Evolutionary conservation across 2,329 filamentous ascomycete species (phyloP).

Genomic region (Ramichloridium luteum): DNA sequence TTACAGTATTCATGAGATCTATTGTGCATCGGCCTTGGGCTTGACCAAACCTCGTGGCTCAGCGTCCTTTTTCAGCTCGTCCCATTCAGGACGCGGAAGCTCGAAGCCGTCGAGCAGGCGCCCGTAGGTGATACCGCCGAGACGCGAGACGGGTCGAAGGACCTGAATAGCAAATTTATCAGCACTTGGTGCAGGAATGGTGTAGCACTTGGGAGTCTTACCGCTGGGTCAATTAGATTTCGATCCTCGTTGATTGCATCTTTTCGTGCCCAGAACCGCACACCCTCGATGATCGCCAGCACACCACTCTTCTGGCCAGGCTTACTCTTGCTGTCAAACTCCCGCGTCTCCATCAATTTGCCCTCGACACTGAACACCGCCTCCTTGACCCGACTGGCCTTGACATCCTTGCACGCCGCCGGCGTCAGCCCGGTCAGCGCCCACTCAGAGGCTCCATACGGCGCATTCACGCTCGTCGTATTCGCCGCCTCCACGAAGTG

Average conservation of each 20-base stretch:
- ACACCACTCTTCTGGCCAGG: conserved; percentile 66
- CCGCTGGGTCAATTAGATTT: conserved; percentile 59
- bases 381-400: conserved; percentile 63
- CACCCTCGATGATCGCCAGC: conserved; percentile 68
- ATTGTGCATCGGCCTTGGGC: conserved; percentile 33
- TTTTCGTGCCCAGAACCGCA: conserved; percentile 77
- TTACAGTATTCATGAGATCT: conserved; percentile 1
- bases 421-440: conserved; percentile 62
- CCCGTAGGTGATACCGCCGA: conserved; percentile 80
- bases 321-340: conserved; percentile 61
- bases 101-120: conserved; percentile 59
- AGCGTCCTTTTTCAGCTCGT: conserved; percentile 40
- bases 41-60: conserved; percentile 42
- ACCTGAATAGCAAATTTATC: conserved; percentile 34
- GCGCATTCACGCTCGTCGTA: conserved; percentile 63
- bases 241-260: conserved; percentile 73
- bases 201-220: conserved; percentile 27
- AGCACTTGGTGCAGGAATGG: conserved; percentile 1
- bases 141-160: conserved; percentile 59
- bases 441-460: conserved; percentile 70
- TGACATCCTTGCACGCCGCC: conserved; percentile 51
- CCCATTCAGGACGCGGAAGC: conserved; percentile 47
- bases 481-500: conserved; percentile 82
- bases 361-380: conserved; percentile 74
- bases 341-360: conserved; percentile 58